These are phyloP conservation scores for Monosporascus sp. DNA, from an alignment of 2,329 filamentous ascomycete species.

Conservation along the genomic window DNA sequence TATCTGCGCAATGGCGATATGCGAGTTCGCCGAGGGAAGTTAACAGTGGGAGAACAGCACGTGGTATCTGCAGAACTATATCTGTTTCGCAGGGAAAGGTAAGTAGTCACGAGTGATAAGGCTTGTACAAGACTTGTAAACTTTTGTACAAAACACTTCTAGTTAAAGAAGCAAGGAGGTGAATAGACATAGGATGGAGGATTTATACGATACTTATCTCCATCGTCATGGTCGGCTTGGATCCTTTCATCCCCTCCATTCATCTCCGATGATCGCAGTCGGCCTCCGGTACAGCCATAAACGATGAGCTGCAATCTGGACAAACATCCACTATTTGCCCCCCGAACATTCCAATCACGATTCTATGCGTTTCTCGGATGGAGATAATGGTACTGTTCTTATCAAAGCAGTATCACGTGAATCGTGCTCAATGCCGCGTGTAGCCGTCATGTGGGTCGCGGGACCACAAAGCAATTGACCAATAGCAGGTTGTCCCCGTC, in stretches of 20 bases:
- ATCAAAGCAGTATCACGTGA: constrained; percentile 23
- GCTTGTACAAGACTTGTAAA: too few relatives aligned
- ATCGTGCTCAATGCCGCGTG: constrained; percentile 21
- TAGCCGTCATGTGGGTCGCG: constrained; percentile 20
- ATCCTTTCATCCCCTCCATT: constrained; percentile 5
- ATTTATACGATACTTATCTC: constrained; percentile 10
- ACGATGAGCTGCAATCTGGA: constrained; percentile 3
- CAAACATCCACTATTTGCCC: neutral
- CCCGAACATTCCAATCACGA: neutral
- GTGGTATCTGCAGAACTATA: too few relatives aligned
- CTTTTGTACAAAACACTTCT: too few relatives aligned
- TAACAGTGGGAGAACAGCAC: too few relatives aligned
- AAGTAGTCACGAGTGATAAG: too few relatives aligned
- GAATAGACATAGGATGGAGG: neutral
- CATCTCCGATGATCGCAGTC: constrained; percentile 24
- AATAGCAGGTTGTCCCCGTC: constrained; percentile 18
- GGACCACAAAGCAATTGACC: constrained; percentile 19
- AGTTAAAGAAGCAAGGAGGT: too few relatives aligned
- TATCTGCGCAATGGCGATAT: neutral
- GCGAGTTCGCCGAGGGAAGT: too few relatives aligned
- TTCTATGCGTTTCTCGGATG: neutral
- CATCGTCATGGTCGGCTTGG: constrained; percentile 4
- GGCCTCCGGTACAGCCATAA: constrained; percentile 7
- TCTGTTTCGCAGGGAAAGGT: too few relatives aligned
- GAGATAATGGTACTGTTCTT: neutral